phyloP scores from a whole-genome alignment of 139 green algal species.

The Penium margaritaceum region DNA sequence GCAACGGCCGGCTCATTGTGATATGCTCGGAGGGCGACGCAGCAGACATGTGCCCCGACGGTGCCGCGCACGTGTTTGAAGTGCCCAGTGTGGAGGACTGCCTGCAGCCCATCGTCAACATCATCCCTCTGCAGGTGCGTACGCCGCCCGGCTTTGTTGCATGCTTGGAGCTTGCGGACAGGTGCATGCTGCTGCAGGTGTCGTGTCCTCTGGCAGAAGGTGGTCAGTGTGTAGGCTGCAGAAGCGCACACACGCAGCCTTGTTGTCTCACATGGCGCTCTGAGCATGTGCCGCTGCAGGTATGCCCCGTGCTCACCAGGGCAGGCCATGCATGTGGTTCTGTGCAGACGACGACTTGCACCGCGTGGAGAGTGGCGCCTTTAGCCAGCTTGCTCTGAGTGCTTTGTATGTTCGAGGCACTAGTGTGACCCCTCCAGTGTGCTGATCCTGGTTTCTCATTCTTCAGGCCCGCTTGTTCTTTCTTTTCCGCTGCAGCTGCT shows the following conservation, averaged over 20 bases:
- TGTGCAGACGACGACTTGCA: too few species aligned
- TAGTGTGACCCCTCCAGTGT: neutral
- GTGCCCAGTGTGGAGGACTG: constrained; percentile 70
- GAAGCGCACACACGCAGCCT: too few species aligned
- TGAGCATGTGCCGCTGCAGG: too few species aligned
- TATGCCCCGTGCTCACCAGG: too few species aligned
- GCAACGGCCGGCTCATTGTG: constrained; percentile 55
- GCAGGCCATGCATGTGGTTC: too few species aligned
- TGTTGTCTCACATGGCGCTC: too few species aligned
- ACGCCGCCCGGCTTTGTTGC: too few species aligned
- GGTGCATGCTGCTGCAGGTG: too few species aligned
- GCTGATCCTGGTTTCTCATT: neutral
- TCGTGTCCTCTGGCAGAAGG: too few species aligned
- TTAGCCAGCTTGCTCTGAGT: constrained; percentile 9
- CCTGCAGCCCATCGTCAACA: constrained; percentile 91
- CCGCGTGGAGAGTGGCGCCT: too few species aligned
- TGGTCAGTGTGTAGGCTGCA: too few species aligned
- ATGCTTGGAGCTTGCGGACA: too few species aligned
- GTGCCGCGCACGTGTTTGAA: constrained; percentile 46
- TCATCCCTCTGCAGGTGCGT: constrained; percentile 76
- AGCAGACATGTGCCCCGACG: constrained; percentile 48
- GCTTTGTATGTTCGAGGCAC: neutral
- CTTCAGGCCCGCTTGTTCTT: neutral
- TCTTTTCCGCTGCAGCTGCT: constrained; percentile 68
- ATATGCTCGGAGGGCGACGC: constrained; percentile 74